Evolutionary conservation across 331 rosid genomes (phyloP).

Genomic region (Saraca asoca): DNA sequence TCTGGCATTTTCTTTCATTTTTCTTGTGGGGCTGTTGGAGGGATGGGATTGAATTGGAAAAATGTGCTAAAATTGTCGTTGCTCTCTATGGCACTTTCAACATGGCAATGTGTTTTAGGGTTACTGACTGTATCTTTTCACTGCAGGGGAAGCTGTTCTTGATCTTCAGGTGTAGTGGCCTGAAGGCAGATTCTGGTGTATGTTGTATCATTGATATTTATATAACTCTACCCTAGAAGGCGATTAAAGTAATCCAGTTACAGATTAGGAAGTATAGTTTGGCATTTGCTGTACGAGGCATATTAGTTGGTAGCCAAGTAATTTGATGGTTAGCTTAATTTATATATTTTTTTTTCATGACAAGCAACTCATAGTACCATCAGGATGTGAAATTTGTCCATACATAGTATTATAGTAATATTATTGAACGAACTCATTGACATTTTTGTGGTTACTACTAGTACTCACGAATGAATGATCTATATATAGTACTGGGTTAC

Average conservation of each 20-base stretch:
- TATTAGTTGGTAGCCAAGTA: conserved; percentile 34
- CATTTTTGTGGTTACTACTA: conserved; percentile 5
- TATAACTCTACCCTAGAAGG: conserved; percentile 29
- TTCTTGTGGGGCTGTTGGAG: too few species aligned
- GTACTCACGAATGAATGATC: too few species aligned
- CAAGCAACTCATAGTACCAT: conserved; percentile 23
- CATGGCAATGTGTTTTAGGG: background rate
- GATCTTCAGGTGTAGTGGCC: conserved; percentile 57
- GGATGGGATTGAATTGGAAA: background rate
- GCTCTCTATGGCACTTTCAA: background rate
- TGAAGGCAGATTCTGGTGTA: conserved; percentile 29
- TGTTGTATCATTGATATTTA: conserved; percentile 36
- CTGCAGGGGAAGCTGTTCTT: conserved; percentile 82
- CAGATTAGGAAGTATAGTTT: conserved; percentile 46
- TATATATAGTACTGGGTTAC: too few species aligned
- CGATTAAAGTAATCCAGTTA: too few species aligned
- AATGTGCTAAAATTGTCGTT: conserved; percentile 17
- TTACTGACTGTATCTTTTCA: conserved; percentile 17
- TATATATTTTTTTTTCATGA: conserved; percentile 15
- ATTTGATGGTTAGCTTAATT: conserved; percentile 26
- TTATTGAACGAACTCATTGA: conserved; percentile 17
- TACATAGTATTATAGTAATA: conserved; percentile 6
- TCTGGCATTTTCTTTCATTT: background rate
- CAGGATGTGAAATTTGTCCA: conserved; percentile 38
- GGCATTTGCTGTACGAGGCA: conserved; percentile 14